These are phyloP conservation scores for Lagenaria siceraria DNA, from an alignment of 306 rosid species.

Conservation along the genomic window DNA sequence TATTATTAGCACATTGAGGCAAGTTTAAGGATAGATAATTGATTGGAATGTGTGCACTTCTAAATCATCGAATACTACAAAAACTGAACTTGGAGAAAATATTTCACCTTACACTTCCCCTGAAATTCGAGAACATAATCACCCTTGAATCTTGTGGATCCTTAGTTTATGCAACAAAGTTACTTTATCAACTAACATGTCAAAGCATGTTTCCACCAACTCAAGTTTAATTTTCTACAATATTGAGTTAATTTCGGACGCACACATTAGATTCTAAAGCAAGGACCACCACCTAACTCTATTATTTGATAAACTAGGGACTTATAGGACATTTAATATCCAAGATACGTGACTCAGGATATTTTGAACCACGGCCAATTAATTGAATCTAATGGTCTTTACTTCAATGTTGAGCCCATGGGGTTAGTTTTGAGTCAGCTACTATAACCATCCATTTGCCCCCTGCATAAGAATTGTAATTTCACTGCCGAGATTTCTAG, in stretches of 20 bases:
- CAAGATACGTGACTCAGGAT: not conserved
- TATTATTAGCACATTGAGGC: slow-evolving; percentile 9
- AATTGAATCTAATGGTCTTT: not conserved
- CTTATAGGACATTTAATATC: not conserved
- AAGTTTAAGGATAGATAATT: slow-evolving; percentile 14
- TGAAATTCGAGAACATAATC: slow-evolving; percentile 82
- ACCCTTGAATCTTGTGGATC: slow-evolving; percentile 81
- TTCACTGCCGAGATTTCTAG: not conserved
- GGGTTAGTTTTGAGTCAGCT: not conserved
- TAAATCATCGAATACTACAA: not conserved
- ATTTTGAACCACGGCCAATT: not conserved
- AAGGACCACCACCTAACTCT: not conserved
- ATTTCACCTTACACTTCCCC: slow-evolving; percentile 86
- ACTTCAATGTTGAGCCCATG: not conserved
- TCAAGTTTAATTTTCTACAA: not conserved
- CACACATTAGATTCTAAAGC: not conserved
- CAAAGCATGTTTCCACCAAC: not conserved
- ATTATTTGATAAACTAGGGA: not conserved
- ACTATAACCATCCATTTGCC: not conserved
- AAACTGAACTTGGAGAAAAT: slow-evolving; percentile 11
- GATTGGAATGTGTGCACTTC: not conserved
- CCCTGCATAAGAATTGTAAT: not conserved
- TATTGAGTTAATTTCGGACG: not conserved
- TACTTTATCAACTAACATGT: slow-evolving; percentile 13
- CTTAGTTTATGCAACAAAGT: slow-evolving; percentile 46